Conservation (phyloP, 2,329 filamentous ascomycete species). For the Akanthomyces muscarius region DNA sequence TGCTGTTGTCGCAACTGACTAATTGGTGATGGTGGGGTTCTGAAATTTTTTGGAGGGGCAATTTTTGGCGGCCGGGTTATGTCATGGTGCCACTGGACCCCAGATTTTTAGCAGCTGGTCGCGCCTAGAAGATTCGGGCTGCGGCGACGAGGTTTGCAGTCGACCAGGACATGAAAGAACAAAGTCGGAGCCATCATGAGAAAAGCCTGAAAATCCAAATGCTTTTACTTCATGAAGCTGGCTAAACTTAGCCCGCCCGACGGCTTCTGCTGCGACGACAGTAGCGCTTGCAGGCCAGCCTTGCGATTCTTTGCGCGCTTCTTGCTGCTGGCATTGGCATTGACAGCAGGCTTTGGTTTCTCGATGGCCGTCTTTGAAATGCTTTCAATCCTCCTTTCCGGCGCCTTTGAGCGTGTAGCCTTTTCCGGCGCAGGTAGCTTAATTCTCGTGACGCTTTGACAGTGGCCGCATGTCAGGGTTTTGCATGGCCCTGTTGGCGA, state of each 20-base stretch:
- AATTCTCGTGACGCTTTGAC: constrained; percentile 41
- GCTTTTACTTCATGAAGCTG: constrained; percentile 45
- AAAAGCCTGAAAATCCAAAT: background rate
- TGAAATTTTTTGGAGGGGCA: constrained; percentile 26
- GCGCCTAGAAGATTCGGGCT: constrained; percentile 15
- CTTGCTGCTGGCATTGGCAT: constrained; percentile 57
- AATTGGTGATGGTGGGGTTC: constrained; percentile 15
- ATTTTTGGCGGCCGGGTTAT: constrained; percentile 18
- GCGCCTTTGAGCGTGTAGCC: constrained; percentile 24
- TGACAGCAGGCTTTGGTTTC: constrained; percentile 27
- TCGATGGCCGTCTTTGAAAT: constrained; percentile 14
- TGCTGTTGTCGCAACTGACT: constrained; percentile 17
- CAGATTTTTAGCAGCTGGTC: constrained; percentile 8
- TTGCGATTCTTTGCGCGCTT: constrained; percentile 63
- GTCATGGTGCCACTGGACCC: constrained; percentile 16
- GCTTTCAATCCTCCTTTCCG: constrained; percentile 21
- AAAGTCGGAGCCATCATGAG: background rate
- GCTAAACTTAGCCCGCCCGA: constrained; percentile 47
- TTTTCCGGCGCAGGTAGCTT: constrained; percentile 36
- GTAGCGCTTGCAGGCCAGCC: constrained; percentile 60
- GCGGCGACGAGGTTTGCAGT: background rate
- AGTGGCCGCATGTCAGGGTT: constrained; percentile 42
- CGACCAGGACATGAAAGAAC: no score
- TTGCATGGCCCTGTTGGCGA: constrained; percentile 32
- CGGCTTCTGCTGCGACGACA: constrained; percentile 48